These are phyloP conservation scores for Populus hybrid DNA, from an alignment of 441 rosid genomes.

Conservation along the genomic window DNA sequence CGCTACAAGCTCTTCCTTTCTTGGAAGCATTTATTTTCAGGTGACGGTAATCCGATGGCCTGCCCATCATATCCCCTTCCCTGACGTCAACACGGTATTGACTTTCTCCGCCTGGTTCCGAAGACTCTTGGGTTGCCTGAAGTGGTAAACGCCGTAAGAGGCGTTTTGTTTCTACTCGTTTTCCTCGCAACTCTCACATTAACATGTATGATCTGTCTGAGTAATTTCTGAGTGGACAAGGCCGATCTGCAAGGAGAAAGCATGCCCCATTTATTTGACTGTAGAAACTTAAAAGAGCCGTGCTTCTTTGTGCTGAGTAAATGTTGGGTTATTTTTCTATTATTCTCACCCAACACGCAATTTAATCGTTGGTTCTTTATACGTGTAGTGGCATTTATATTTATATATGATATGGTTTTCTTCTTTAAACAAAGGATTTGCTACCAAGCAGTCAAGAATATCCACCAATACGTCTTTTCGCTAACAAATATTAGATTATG, in stretches of 20 bases:
- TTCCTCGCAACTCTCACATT: not conserved
- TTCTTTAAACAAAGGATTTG: not conserved
- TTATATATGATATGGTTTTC: not conserved
- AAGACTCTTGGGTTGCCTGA: not conserved
- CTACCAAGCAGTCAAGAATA: constrained; percentile 1
- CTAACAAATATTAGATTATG: too few species aligned
- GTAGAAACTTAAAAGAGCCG: too few species aligned
- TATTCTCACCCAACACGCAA: not conserved
- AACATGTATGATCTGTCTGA: not conserved
- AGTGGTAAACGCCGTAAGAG: not conserved
- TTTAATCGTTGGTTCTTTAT: not conserved
- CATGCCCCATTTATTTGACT: not conserved
- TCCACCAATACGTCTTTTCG: not conserved
- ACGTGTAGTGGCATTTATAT: not conserved
- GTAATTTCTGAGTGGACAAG: not conserved
- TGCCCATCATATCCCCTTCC: not conserved
- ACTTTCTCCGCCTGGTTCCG: not conserved
- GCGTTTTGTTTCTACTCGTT: not conserved
- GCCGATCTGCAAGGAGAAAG: not conserved
- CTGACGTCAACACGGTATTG: not conserved
- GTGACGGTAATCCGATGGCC: not conserved
- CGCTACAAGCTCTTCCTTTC: not conserved
- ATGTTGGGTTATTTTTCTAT: not conserved
- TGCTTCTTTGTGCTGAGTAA: not conserved
- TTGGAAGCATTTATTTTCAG: not conserved